These are phyloP conservation scores for Podosphaera leucotricha DNA, from an alignment of 2,329 filamentous ascomycete species.

Conservation along the genomic window DNA sequence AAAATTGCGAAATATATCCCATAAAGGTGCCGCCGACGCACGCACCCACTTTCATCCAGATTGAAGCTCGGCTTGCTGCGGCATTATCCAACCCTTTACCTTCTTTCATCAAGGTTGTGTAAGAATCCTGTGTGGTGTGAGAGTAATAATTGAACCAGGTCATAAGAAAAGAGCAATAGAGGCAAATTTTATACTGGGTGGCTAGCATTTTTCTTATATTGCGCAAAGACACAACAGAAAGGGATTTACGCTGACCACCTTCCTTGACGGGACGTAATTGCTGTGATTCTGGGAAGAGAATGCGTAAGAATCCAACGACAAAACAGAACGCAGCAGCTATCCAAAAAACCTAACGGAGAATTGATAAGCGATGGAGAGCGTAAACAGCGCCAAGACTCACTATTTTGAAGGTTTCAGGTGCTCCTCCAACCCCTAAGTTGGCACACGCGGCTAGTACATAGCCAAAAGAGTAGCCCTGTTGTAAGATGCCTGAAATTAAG, in stretches of 20 bases:
- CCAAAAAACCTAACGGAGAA: not conserved
- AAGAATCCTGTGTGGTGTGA: conserved; percentile 24
- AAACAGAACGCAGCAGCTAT: not conserved
- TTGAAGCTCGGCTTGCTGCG: conserved; percentile 41
- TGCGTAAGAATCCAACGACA: not conserved
- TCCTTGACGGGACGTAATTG: conserved; percentile 50
- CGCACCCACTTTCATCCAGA: conserved; percentile 48
- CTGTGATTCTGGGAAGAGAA: not conserved
- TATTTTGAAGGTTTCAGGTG: conserved; percentile 46
- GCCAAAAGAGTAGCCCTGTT: conserved; percentile 61
- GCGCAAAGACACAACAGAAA: conserved; percentile 35
- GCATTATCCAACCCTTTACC: conserved; percentile 22
- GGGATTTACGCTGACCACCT: conserved; percentile 40
- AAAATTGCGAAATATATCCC: conserved; percentile 44
- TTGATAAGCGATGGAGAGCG: conserved; percentile 38
- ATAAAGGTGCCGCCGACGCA: conserved; percentile 42
- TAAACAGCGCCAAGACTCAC: conserved; percentile 60
- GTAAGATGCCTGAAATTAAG: conserved; percentile 59
- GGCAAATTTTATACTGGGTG: conserved; percentile 48
- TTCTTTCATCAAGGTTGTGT: conserved; percentile 34
- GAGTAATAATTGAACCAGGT: conserved; percentile 62
- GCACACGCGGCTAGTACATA: conserved; percentile 56
- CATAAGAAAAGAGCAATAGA: conserved; percentile 76
- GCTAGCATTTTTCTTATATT: conserved; percentile 43
- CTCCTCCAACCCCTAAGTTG: conserved; percentile 43